Conservation (phyloP, 257 asterid species). For the Lycium barbarum region DNA sequence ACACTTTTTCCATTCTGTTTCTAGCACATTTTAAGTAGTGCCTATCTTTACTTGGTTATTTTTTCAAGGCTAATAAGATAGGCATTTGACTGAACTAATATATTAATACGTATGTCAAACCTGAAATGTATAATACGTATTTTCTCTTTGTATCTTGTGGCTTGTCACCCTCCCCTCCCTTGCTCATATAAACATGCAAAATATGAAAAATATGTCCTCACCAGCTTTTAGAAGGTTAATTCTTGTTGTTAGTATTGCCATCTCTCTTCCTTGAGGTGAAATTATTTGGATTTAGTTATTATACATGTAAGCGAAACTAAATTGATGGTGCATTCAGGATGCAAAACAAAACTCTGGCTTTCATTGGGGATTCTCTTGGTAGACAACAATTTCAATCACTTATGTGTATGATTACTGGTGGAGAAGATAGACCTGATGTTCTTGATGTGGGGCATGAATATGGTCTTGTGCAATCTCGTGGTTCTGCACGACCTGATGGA, state of each 20-base stretch:
- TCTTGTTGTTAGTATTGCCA: background rate
- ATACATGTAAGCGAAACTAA: background rate
- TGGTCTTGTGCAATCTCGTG: constrained; percentile 84
- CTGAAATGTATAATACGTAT: background rate
- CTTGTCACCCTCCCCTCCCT: background rate
- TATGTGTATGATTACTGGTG: constrained; percentile 93
- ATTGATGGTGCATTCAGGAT: constrained; percentile 58
- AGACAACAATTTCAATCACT: constrained; percentile 95
- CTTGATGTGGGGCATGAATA: constrained; percentile 75
- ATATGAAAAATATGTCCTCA: background rate
- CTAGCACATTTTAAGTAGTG: background rate
- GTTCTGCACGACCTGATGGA: constrained; percentile 86
- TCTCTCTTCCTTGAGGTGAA: constrained; percentile 9
- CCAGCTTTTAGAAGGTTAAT: background rate
- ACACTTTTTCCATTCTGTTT: background rate
- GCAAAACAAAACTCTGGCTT: constrained; percentile 83
- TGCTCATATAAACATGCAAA: background rate
- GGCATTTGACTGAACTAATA: background rate
- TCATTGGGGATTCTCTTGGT: constrained; percentile 91
- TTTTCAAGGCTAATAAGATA: background rate
- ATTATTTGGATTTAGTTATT: constrained; percentile 13
- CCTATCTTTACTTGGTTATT: background rate
- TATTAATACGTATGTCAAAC: background rate
- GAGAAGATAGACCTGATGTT: constrained; percentile 75
- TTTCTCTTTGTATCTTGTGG: background rate